A percentile compares a stretch with the other conserved stretches of the same genome.
Evolutionary conservation across 176 grass and related monocot species (phyloP).

Genomic region (Musa troglodytarum): DNA sequence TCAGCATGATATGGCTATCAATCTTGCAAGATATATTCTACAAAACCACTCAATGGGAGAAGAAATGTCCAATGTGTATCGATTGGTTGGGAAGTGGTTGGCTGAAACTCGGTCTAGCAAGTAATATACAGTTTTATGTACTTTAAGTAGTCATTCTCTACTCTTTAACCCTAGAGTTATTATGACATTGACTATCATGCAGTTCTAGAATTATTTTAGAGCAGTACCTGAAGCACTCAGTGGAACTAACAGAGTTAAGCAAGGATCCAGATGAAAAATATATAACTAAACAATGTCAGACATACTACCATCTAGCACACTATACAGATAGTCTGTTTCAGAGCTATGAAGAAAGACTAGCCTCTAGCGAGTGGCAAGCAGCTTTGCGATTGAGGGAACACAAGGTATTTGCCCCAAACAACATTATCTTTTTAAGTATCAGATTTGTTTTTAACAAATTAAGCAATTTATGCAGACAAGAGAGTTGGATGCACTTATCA

Average conservation of each 20-base stretch:
- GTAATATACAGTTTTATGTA: conserved; percentile 29
- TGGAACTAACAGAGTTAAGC: conserved; percentile 51
- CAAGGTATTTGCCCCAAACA: conserved; percentile 32
- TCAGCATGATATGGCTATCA: conserved; percentile 85
- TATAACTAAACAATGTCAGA: conserved; percentile 63
- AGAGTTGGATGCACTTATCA: conserved; percentile 81
- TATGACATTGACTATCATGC: conserved; percentile 4
- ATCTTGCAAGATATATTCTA: conserved; percentile 67
- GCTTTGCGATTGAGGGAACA: conserved; percentile 74
- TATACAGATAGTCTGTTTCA: conserved; percentile 82
- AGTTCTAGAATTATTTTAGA: conserved; percentile 92
- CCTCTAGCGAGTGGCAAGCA: conserved; percentile 92
- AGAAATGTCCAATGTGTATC: conserved; percentile 64
- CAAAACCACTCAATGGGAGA: conserved; percentile 57
- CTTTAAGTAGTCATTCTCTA: background rate
- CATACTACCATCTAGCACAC: conserved; percentile 79
- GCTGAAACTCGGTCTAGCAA: conserved; percentile 98
- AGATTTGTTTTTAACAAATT: conserved; percentile 3
- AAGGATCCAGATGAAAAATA: conserved; percentile 40
- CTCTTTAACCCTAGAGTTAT: background rate
- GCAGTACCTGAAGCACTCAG: conserved; percentile 73
- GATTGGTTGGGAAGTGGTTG: conserved; percentile 89
- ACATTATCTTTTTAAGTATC: background rate
- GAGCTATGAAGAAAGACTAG: conserved; percentile 88
- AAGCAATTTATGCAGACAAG: conserved; percentile 47